phyloP scores from a whole-genome alignment of 179 eudicot species.

The Kewa caespitosa region DNA sequence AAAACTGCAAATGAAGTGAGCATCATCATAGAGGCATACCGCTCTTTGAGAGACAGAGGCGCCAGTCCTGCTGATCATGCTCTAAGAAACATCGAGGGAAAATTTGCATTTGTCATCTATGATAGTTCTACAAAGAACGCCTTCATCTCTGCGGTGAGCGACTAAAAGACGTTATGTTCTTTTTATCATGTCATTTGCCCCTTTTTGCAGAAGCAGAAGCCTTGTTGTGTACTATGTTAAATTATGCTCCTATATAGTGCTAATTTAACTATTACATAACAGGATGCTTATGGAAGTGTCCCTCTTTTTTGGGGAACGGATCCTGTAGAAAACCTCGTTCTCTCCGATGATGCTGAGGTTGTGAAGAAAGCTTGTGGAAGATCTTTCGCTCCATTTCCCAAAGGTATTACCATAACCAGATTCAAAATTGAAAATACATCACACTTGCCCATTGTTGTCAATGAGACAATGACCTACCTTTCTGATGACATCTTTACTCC shows the following conservation, averaged over 20 bases:
- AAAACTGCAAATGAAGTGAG: slow-evolving; percentile 87
- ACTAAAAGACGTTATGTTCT: neutral
- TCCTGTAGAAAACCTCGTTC: slow-evolving; percentile 70
- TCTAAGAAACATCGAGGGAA: slow-evolving; percentile 75
- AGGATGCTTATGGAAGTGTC: slow-evolving; percentile 91
- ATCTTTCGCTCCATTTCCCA: slow-evolving; percentile 84
- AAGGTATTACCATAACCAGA: slow-evolving; percentile 49
- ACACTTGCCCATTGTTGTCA: slow-evolving; percentile 1
- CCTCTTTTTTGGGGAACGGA: slow-evolving; percentile 95
- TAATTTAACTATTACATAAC: slow-evolving; percentile 1
- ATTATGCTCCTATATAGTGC: neutral
- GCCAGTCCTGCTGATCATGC: slow-evolving; percentile 83
- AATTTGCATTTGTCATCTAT: slow-evolving; percentile 75
- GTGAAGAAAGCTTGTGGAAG: slow-evolving; percentile 79
- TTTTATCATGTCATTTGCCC: neutral
- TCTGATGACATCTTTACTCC: neutral
- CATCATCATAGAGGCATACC: slow-evolving; percentile 85
- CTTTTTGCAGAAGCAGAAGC: neutral
- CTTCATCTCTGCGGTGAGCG: slow-evolving; percentile 78
- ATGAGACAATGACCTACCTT: neutral
- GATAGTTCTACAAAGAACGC: slow-evolving; percentile 59
- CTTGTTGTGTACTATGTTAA: neutral
- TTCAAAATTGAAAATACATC: neutral
- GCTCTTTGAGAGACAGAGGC: slow-evolving; percentile 85
- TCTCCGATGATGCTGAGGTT: slow-evolving; percentile 60